phyloP scores from a whole-genome alignment of 1,284 basidiomycete genomes.

The Microbotryum saponariae region DNA sequence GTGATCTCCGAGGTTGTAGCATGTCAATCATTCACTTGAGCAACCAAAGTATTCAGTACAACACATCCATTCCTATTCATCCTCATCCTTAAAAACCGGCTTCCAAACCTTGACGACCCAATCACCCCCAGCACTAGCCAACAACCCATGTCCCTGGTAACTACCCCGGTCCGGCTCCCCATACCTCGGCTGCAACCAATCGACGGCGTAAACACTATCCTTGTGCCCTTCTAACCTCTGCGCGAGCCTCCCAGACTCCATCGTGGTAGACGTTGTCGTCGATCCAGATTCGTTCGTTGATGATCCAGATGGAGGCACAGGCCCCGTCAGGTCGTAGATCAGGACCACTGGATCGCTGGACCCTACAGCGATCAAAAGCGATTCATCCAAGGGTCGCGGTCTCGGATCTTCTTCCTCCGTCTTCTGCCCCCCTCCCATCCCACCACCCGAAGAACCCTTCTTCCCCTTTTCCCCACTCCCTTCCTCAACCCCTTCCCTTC shows the following conservation, averaged over 20 bases:
- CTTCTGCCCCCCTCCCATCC: background rate
- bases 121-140: conserved; percentile 2
- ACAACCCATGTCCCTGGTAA: conserved; percentile 1
- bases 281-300: background rate
- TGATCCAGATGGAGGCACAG: background rate
- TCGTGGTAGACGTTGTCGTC: no score
- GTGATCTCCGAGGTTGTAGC: no score
- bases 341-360: conserved; percentile 5
- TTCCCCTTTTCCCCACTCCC: background rate
- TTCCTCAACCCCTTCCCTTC: background rate
- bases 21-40: no score
- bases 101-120: conserved; percentile 1
- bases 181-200: conserved; percentile 2
- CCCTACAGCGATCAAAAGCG: conserved; percentile 7
- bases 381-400: background rate
- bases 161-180: background rate
- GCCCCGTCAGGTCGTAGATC: conserved; percentile 2
- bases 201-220: conserved; percentile 6
- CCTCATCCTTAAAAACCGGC: background rate
- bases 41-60: no score
- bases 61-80: no score
- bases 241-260: background rate
- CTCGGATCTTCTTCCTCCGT: background rate
- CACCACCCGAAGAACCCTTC: background rate
- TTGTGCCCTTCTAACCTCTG: conserved; percentile 8